Evolutionary conservation across 306 rosid species (phyloP), one percentile per base, ranked within the genome.

Genomic region (Cicer yamashitae): DNA sequence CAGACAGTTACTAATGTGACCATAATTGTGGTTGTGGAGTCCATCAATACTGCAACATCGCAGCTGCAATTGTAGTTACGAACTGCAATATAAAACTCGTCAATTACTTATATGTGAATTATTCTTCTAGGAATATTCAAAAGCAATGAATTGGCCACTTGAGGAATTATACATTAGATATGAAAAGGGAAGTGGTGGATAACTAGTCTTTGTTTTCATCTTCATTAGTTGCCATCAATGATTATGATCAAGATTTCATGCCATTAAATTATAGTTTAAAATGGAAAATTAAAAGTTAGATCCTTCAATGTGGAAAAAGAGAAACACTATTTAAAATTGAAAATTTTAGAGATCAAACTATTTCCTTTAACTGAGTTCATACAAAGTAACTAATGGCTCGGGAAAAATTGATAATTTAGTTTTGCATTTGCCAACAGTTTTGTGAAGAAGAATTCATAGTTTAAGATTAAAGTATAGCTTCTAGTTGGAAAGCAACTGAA

Each of bases 141-240:
- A 68, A 78, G 70, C 20, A 73, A 60, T 1, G 14, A 60, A 54
- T 34, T 73, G 67, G 44, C 38, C 65, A 48, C 50, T 37, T 71
- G 66, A 76, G 56, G 56, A 71, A 54, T 71, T 11, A 58, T 77
- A 3, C 73, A 11, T 37, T 48, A 11, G 11, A 38, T 46, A 65
- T 71, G 70, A 8, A 75, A 67, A n/a, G n/a, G 52, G 43, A 78
- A 62, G 22, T 60, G 70, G 57, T 62, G 56, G 71, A 50, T 48
- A 70, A 60, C 13, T 22, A 67, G 53, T n/a, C 37, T 20, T 7
- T 9, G n/a, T 10, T 22, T 20, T 22, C 62, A 20, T 56, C 38
- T 56, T 62, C 41, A 39, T 40, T 22, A 51, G 34, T 70, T 53
- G 51, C 77, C 18, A 39, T 8, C 10, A 13, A 25, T 61, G 38